These are phyloP conservation scores for Opeltia flavorubescens DNA, from an alignment of 495 filamentous ascomycete genomes.

Conservation along the genomic window DNA sequence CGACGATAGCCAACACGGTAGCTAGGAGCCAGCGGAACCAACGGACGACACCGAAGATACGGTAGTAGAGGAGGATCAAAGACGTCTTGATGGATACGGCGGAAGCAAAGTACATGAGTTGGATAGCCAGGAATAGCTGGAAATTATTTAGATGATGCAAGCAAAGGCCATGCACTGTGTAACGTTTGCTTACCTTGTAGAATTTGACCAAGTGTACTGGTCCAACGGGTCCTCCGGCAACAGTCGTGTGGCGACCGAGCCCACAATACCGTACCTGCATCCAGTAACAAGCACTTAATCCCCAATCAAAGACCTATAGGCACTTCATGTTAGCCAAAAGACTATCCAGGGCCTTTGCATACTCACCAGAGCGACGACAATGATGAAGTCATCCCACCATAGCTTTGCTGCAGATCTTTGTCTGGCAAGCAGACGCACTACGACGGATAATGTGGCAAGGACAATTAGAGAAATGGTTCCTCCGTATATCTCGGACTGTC, in stretches of 20 bases:
- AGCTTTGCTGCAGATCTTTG: conserved; percentile 16
- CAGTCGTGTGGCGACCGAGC: conserved; percentile 7
- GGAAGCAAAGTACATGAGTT: conserved; percentile 31
- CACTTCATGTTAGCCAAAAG: not conserved
- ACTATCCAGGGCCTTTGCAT: not conserved
- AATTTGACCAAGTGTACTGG: conserved; percentile 22
- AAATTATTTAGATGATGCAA: not conserved
- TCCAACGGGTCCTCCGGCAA: conserved; percentile 9
- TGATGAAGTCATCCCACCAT: conserved; percentile 29
- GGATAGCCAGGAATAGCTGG: conserved; percentile 31
- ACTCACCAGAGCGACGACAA: conserved; percentile 17
- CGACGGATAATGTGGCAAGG: conserved; percentile 21
- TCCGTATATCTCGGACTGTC: not conserved
- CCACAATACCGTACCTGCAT: not conserved
- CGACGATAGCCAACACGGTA: conserved; percentile 22
- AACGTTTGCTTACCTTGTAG: conserved; percentile 20
- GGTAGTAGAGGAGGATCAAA: conserved; percentile 33
- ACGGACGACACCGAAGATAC: conserved; percentile 26
- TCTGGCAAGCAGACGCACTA: conserved; percentile 19
- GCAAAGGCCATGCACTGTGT: not conserved
- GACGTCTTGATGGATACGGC: conserved; percentile 31
- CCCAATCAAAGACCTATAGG: conserved; percentile 8
- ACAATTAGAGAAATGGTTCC: conserved; percentile 8
- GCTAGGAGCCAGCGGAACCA: conserved; percentile 22
- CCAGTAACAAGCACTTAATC: conserved; percentile 4